Conservation (phyloP, 257 asterid genomes). For the Fraxinus pennsylvanica region DNA sequence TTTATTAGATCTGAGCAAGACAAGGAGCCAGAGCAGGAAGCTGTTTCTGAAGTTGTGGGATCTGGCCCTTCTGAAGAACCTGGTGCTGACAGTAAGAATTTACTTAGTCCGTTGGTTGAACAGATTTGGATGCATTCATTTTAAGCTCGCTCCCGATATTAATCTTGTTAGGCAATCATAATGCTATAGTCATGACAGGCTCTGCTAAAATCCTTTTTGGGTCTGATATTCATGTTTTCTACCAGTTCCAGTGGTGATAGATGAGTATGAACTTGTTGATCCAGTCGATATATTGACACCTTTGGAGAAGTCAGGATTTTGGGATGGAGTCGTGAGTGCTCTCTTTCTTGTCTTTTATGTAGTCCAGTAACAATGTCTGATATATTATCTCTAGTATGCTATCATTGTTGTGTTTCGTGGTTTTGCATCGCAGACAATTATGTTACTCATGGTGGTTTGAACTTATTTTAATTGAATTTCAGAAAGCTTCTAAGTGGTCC, state of each 20-base stretch:
- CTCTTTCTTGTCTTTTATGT: constrained; percentile 16
- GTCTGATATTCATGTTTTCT: constrained; percentile 34
- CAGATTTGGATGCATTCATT: constrained; percentile 16
- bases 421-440: constrained; percentile 16
- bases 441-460: constrained; percentile 18
- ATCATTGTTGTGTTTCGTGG: background rate
- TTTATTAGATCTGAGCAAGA: constrained; percentile 91
- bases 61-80: constrained; percentile 78
- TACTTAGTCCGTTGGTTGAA: constrained; percentile 8
- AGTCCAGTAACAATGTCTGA: background rate
- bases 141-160: constrained; percentile 16
- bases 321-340: constrained; percentile 95
- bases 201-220: constrained; percentile 3
- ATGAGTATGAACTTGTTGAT: constrained; percentile 97
- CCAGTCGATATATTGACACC: constrained; percentile 95
- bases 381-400: constrained; percentile 15
- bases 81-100: constrained; percentile 59
- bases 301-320: constrained; percentile 95
- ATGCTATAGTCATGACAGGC: constrained; percentile 4
- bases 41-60: constrained; percentile 55
- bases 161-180: constrained; percentile 13
- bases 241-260: constrained; percentile 91
- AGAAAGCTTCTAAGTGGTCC: constrained; percentile 99
- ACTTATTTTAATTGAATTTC: constrained; percentile 31
- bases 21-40: constrained; percentile 91